Base-by-base conservation (phyloP, 306 rosid genomes). In the Ochetophila trinervis region DNA sequence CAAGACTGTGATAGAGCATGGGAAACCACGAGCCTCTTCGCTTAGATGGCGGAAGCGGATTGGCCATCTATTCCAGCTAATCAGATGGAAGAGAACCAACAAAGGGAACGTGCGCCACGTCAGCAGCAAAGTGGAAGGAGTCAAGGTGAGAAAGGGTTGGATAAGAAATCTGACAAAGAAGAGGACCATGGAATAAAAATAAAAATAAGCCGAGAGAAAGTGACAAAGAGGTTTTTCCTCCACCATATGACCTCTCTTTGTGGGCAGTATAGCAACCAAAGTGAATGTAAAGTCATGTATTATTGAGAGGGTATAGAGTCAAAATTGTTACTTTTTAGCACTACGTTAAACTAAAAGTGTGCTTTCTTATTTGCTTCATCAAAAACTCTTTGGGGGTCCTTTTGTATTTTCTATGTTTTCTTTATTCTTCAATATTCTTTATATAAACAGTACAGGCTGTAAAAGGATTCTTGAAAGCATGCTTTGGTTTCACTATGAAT, bases 1-100 rank as follows among this genome's bases (percentile, higher is more conserved):
- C 79, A 92, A 82, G 88, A 90, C 84, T 61, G 96, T 90, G 82
- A 85, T 90, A 79, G 99, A 93, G 81, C 94, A 80, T 42, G 90
- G 84, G 51, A 88, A 83, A 76, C 74, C 90, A 72, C 89, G 89
- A 35, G 72, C 30, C 36, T 79, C 83, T 20, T 45, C 68, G 9
- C 76, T 90, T n/a, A 86, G 96, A 86, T 94, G 99, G 99, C 88
- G 85, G 50, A 94, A 88, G 90, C 70, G 94, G 81, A 84, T 94
- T 10, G 92, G 99, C 0, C 96, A 94, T 61, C 65, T 94, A 60
- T 86, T 88, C 88, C 99, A 90, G 74, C 82, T 90, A 81, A 82
- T 77, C 60, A 74, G 87, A 71, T 87, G 95, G 97, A 90, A 83
- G 80, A 88, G 86, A 74, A 82, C 86, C 53, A 82, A 57, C 70